Conservation (phyloP, 495 filamentous ascomycete species). For the Hyaloscypha hepaticicola region DNA sequence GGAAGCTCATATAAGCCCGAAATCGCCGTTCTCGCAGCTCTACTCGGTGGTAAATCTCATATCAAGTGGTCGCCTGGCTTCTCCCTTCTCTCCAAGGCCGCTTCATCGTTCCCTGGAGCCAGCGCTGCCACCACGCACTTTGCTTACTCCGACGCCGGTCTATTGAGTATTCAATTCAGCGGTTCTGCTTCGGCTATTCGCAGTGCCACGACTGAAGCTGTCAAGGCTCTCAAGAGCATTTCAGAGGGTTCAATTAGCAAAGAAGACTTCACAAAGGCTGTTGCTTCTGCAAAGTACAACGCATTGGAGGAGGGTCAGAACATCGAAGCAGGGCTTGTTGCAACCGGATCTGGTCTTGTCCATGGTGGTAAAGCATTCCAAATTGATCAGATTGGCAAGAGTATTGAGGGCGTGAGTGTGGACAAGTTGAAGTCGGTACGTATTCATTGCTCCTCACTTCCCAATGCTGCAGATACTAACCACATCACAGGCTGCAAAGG, state of each 20-base stretch:
- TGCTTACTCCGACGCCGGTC: conserved; percentile 91
- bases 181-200: conserved; percentile 68
- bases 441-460: conserved; percentile 24
- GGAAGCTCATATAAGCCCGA: conserved; percentile 81
- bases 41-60: conserved; percentile 84
- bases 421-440: conserved; percentile 86
- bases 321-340: conserved; percentile 62
- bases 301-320: conserved; percentile 82
- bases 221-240: conserved; percentile 78
- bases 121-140: conserved; percentile 66
- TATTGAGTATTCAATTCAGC: conserved; percentile 76
- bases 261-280: conserved; percentile 88
- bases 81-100: conserved; percentile 79
- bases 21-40: conserved; percentile 79
- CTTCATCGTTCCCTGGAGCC: conserved; percentile 62
- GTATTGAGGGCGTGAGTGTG: conserved; percentile 74
- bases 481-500: conserved; percentile 68
- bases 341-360: conserved; percentile 68
- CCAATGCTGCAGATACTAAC: conserved; percentile 1
- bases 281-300: conserved; percentile 89
- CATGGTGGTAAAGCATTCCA: conserved; percentile 82
- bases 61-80: conserved; percentile 98
- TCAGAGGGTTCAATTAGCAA: conserved; percentile 69
- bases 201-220: conserved; percentile 56
- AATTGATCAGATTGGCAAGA: conserved; percentile 76